Conservation (phyloP, 768 basidiomycete genomes). For the Agrocybe praecox region DNA sequence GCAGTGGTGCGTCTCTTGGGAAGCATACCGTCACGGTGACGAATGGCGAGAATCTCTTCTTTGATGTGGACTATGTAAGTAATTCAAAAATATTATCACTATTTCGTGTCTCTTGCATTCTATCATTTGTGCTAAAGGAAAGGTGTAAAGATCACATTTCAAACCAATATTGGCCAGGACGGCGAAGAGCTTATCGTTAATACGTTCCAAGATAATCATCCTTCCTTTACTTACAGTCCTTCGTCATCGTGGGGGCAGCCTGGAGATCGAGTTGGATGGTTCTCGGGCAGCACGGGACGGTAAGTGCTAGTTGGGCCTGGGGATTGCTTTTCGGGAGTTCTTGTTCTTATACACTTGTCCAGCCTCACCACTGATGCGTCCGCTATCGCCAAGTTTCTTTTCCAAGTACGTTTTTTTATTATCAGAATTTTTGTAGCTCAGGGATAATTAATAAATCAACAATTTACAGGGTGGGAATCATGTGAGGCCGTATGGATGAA, state of each 20-base stretch:
- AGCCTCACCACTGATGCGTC: conserved; percentile 9
- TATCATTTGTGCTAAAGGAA: neutral
- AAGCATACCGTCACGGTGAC: conserved; percentile 20
- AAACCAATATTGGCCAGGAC: conserved; percentile 19
- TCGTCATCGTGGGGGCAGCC: conserved; percentile 14
- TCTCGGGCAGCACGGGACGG: conserved; percentile 15
- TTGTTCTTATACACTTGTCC: neutral
- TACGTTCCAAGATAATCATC: conserved; percentile 25
- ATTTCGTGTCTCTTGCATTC: neutral
- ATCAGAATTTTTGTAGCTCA: too few relatives aligned
- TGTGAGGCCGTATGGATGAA: too few relatives aligned
- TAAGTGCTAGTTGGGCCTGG: conserved; percentile 12
- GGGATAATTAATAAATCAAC: neutral
- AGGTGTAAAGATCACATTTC: conserved; percentile 14
- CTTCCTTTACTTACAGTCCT: conserved; percentile 23
- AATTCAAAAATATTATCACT: neutral
- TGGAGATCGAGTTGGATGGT: conserved; percentile 4
- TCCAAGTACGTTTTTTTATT: conserved; percentile 10
- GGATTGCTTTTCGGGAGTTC: too few relatives aligned
- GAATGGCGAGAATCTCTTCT: conserved; percentile 21
- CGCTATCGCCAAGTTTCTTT: conserved; percentile 13
- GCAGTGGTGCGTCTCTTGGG: neutral
- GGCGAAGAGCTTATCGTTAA: conserved; percentile 22
- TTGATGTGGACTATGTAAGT: conserved; percentile 44
- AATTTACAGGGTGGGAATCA: conserved; percentile 12